Conservation (phyloP, 768 basidiomycete genomes). For the Boletus subcaerulescens region DNA sequence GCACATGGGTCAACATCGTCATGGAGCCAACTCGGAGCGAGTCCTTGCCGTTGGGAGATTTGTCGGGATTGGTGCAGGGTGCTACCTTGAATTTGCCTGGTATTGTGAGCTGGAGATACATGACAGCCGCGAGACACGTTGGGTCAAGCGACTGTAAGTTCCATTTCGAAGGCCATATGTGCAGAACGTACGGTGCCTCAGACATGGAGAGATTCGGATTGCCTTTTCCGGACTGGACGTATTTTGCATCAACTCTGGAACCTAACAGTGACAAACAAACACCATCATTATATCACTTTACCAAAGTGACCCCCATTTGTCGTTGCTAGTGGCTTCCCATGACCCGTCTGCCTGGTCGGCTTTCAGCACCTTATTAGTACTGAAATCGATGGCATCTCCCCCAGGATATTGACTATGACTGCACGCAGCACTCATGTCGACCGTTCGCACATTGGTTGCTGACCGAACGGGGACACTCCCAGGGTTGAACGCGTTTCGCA, state of each 20-base stretch:
- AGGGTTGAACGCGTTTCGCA: no score
- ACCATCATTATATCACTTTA: no score
- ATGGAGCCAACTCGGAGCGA: not conserved
- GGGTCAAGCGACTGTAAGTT: conserved; percentile 66
- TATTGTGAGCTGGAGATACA: conserved; percentile 66
- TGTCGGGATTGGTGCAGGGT: conserved; percentile 65
- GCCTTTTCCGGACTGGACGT: not conserved
- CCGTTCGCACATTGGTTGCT: no score
- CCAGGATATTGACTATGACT: no score
- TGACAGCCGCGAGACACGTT: conserved; percentile 57
- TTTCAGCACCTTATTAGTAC: no score
- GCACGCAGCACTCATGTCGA: no score
- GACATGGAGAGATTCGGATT: conserved; percentile 15
- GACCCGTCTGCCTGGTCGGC: no score
- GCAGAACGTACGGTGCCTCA: conserved; percentile 33
- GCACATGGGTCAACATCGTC: conserved; percentile 1
- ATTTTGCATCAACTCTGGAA: conserved; percentile 2
- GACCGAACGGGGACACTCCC: no score
- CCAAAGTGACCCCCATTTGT: no score
- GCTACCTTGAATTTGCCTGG: conserved; percentile 65
- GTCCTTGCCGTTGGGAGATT: conserved; percentile 65
- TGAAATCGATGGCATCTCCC: no score
- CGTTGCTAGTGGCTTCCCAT: no score
- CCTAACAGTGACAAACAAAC: conserved; percentile 18
- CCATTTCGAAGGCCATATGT: conserved; percentile 73